Evolutionary conservation across 306 rosid species (phyloP).

Genomic region (Albizia julibrissin): DNA sequence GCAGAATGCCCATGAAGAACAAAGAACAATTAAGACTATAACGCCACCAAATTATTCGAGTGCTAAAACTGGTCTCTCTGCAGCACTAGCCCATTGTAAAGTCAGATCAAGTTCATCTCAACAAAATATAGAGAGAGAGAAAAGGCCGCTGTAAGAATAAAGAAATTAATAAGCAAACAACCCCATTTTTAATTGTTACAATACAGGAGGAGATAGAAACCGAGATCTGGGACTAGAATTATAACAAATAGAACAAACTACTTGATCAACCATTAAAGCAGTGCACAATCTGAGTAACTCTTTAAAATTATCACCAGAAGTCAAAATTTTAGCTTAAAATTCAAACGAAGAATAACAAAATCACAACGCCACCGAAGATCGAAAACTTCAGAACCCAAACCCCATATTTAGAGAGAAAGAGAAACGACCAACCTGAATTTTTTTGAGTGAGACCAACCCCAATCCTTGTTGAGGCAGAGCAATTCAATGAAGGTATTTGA

Average conservation of each 20-base stretch:
- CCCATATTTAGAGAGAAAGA: conserved; percentile 15
- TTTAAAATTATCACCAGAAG: background rate
- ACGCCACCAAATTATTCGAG: background rate
- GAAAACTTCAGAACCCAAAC: background rate
- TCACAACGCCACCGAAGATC: background rate
- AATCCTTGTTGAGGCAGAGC: conserved; percentile 14
- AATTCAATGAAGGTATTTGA: conserved; percentile 16
- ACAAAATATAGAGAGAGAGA: background rate
- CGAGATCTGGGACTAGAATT: conserved; percentile 47
- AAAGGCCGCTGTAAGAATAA: background rate
- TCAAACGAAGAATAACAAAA: conserved; percentile 11
- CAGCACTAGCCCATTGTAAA: conserved; percentile 15
- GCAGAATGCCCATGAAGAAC: conserved; percentile 25
- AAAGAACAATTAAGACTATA: conserved; percentile 24
- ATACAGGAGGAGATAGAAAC: conserved; percentile 16
- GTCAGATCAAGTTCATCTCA: conserved; percentile 45
- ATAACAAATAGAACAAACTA: conserved; percentile 25
- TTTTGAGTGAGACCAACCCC: conserved; percentile 23
- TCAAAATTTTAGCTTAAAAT: background rate
- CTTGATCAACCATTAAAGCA: background rate
- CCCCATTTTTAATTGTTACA: background rate
- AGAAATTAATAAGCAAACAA: background rate
- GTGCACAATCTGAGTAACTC: background rate
- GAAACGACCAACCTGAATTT: conserved; percentile 44
- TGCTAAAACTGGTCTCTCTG: background rate